These are phyloP conservation scores for Paramecium tetraurelia DNA, from an alignment of 73 alveolate species.

Conservation along the genomic window DNA sequence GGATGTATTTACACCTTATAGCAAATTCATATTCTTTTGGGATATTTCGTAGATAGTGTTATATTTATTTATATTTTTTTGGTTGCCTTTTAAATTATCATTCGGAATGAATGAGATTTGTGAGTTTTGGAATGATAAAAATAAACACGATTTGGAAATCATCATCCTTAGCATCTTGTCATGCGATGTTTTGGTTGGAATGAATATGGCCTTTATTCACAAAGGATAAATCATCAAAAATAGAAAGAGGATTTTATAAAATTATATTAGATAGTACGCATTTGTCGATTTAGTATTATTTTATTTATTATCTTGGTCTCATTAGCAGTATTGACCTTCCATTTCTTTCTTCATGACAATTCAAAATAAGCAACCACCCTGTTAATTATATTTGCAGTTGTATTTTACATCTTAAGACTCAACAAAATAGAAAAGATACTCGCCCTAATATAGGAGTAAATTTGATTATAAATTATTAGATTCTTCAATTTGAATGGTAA, in stretches of 20 bases:
- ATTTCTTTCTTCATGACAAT: neutral
- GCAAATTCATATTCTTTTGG: neutral
- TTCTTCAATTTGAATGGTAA: neutral
- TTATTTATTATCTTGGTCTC: neutral
- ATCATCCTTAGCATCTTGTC: neutral
- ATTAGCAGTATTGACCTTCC: neutral
- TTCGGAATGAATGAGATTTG: neutral
- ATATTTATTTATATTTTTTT: slow-evolving; percentile 15
- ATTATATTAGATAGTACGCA: neutral
- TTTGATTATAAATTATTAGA: neutral
- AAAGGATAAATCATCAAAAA: neutral
- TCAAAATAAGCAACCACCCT: neutral
- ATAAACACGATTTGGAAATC: neutral
- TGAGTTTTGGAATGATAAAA: neutral
- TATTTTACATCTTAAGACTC: neutral
- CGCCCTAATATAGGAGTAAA: neutral
- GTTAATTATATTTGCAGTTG: neutral
- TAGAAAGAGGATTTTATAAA: neutral
- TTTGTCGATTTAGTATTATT: slow-evolving; percentile 26
- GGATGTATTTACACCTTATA: slow-evolving; percentile 31
- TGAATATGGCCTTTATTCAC: slow-evolving; percentile 1
- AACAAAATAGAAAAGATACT: neutral
- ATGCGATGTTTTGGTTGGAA: slow-evolving; percentile 16
- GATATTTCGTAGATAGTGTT: neutral
- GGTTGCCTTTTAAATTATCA: slow-evolving; percentile 27